Evolutionary conservation across 169 alveolate species (phyloP).

Genomic region (Pseudocohnilembus persalinus): DNA sequence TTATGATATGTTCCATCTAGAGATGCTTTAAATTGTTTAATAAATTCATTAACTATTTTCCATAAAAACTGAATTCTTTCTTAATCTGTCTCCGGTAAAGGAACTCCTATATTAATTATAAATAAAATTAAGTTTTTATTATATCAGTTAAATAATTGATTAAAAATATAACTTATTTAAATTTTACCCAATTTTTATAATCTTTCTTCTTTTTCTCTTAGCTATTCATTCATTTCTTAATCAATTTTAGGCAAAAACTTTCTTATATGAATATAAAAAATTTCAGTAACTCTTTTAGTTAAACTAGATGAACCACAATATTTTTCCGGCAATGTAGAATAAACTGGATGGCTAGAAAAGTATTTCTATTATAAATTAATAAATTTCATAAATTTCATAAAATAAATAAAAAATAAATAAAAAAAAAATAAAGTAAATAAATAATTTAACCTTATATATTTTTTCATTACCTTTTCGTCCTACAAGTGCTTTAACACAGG

Average conservation of each 20-base stretch:
- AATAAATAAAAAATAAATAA: too few species aligned
- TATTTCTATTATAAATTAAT: neutral
- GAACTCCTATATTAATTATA: too few species aligned
- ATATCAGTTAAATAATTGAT: too few species aligned
- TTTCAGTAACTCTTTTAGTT: slow-evolving; percentile 94
- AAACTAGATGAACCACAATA: slow-evolving; percentile 94
- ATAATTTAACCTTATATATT: neutral
- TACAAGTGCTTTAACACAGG: slow-evolving; percentile 87
- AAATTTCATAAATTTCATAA: too few species aligned
- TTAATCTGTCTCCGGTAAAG: slow-evolving; percentile 83
- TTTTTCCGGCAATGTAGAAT: slow-evolving; percentile 90
- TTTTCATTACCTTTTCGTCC: slow-evolving; percentile 86
- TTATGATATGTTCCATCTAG: slow-evolving; percentile 93
- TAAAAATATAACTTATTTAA: too few species aligned
- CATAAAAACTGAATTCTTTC: slow-evolving; percentile 94
- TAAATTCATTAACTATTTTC: slow-evolving; percentile 96
- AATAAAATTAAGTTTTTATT: too few species aligned
- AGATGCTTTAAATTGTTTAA: slow-evolving; percentile 92
- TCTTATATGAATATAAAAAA: slow-evolving; percentile 94
- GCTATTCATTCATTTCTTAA: slow-evolving; percentile 81
- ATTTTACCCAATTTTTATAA: slow-evolving; percentile 89
- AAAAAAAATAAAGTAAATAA: too few species aligned
- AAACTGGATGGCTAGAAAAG: slow-evolving; percentile 93
- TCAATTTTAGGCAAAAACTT: slow-evolving; percentile 95
- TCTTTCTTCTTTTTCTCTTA: slow-evolving; percentile 74